phyloP scores from a whole-genome alignment of 108 stramenopile genomes.

The Stephanodiscus minutulus region DNA sequence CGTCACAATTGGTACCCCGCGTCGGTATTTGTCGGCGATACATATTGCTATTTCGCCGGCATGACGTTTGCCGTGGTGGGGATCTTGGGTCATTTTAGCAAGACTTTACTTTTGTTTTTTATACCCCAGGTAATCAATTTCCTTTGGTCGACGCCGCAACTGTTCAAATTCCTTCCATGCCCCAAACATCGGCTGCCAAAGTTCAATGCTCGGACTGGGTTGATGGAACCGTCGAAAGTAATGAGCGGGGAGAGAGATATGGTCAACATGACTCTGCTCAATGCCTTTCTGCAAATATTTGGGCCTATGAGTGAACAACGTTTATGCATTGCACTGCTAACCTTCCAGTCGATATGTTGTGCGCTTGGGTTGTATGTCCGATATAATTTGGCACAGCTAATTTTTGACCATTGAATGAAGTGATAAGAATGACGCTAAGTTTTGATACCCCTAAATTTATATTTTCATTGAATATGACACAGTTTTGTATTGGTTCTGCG shows the following conservation, averaged over 20 bases:
- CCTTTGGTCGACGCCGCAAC: slow-evolving; percentile 92
- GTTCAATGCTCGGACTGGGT: slow-evolving; percentile 76
- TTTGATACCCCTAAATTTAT: too few species aligned
- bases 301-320: slow-evolving; percentile 91
- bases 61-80: slow-evolving; percentile 98
- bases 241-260: slow-evolving; percentile 23
- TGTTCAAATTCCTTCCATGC: slow-evolving; percentile 94
- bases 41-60: slow-evolving; percentile 98
- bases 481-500: neutral
- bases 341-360: slow-evolving; percentile 77
- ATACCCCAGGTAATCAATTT: slow-evolving; percentile 98
- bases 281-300: slow-evolving; percentile 78
- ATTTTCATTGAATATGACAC: neutral
- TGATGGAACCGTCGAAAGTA: slow-evolving; percentile 86
- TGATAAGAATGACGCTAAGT: neutral
- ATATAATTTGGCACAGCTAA: slow-evolving; percentile 72
- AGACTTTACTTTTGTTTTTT: slow-evolving; percentile 95
- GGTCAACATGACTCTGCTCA: slow-evolving; percentile 96
- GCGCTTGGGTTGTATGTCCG: slow-evolving; percentile 70
- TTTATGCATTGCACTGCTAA: slow-evolving; percentile 76
- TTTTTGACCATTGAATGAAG: slow-evolving; percentile 59
- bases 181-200: slow-evolving; percentile 95
- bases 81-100: slow-evolving; percentile 96
- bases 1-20: slow-evolving; percentile 97
- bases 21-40: slow-evolving; percentile 96